Evolutionary conservation across 805 yeast species (phyloP).

Genomic region (Scheffersomyces amazonensis): DNA sequence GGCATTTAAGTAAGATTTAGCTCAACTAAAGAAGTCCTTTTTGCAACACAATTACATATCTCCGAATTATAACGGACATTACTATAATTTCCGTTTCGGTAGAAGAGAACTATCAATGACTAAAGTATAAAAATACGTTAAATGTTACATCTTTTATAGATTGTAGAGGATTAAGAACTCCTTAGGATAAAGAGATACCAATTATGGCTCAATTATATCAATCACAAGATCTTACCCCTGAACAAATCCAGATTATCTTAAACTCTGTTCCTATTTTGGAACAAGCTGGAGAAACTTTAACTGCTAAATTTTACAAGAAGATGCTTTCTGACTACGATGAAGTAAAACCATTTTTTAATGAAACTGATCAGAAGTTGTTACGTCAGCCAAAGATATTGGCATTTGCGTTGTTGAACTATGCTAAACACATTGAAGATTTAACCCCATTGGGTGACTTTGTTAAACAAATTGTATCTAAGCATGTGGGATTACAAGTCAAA

Average conservation of each 20-base stretch:
- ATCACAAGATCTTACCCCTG: slow-evolving; percentile 23
- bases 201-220: slow-evolving; percentile 27
- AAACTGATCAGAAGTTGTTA: slow-evolving; percentile 50
- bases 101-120: too few relatives aligned
- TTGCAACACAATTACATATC: too few relatives aligned
- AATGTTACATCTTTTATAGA: too few relatives aligned
- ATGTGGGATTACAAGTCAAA: slow-evolving; percentile 58
- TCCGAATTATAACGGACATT: too few relatives aligned
- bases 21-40: too few relatives aligned
- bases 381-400: slow-evolving; percentile 67
- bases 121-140: too few relatives aligned
- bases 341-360: slow-evolving; percentile 60
- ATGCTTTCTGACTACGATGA: slow-evolving; percentile 56
- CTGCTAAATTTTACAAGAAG: slow-evolving; percentile 50
- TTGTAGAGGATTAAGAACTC: too few relatives aligned
- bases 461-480: slow-evolving; percentile 59
- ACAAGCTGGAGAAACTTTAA: slow-evolving; percentile 51
- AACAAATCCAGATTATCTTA: slow-evolving; percentile 33
- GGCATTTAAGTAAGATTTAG: too few relatives aligned
- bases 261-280: slow-evolving; percentile 57
- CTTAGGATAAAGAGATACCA: too few relatives aligned
- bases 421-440: slow-evolving; percentile 59
- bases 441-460: slow-evolving; percentile 53
- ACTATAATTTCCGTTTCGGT: too few relatives aligned
- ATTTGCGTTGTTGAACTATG: slow-evolving; percentile 57